Evolutionary conservation across 208 protist genomes (phyloP).

Genomic region (Angomonas deanei): DNA sequence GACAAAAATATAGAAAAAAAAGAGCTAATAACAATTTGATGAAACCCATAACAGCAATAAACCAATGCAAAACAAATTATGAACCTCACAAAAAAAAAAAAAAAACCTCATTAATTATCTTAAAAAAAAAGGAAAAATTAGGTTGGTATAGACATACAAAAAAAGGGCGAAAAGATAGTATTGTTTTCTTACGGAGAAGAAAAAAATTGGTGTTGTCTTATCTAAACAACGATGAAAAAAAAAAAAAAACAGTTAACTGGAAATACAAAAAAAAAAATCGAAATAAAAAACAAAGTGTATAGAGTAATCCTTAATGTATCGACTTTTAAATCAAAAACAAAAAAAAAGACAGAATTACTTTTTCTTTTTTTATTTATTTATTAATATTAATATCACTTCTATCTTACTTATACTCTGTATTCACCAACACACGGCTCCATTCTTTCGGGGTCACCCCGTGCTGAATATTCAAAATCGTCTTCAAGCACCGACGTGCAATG

Average conservation of each 20-base stretch:
- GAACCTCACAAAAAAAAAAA: too few relatives aligned
- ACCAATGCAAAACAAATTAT: too few relatives aligned
- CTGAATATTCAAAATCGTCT: conserved; percentile 61
- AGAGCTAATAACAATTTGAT: too few relatives aligned
- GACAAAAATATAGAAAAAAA: neutral
- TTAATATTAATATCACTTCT: neutral
- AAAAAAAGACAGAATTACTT: conserved; percentile 9
- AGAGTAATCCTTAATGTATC: too few relatives aligned
- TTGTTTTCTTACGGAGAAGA: neutral
- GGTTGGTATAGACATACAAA: neutral
- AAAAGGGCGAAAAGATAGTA: neutral
- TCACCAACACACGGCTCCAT: conserved; percentile 38
- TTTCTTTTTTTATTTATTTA: conserved; percentile 7
- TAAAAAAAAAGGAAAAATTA: conserved; percentile 9
- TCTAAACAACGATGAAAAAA: conserved; percentile 1
- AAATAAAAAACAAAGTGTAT: conserved; percentile 21
- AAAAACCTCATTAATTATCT: neutral
- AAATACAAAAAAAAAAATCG: conserved; percentile 3
- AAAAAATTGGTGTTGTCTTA: too few relatives aligned
- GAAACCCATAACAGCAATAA: too few relatives aligned
- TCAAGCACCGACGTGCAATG: conserved; percentile 44
- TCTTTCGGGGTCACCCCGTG: conserved; percentile 46
- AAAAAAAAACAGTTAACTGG: neutral
- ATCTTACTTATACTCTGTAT: neutral
- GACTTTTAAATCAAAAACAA: conserved; percentile 20